phyloP scores from a whole-genome alignment of 2,329 filamentous ascomycete genomes.

The Penicillium freii region DNA sequence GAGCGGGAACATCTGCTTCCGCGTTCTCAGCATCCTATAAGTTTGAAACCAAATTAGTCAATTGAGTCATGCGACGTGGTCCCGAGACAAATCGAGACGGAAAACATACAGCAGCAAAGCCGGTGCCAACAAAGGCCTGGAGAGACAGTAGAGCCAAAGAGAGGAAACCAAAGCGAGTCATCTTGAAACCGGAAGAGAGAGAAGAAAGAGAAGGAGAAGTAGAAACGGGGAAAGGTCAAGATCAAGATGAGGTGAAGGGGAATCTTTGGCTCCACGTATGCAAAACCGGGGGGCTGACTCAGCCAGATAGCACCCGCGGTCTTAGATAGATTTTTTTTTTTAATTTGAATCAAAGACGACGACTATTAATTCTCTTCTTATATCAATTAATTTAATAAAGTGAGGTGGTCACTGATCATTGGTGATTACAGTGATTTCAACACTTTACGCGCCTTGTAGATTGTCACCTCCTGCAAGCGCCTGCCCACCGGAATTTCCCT shows the following conservation, averaged over 20 bases:
- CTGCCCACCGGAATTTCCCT: constrained; percentile 10
- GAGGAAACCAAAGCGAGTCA: constrained; percentile 73
- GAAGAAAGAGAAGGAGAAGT: constrained; percentile 7
- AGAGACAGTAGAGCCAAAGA: constrained; percentile 70
- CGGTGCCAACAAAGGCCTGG: constrained; percentile 63
- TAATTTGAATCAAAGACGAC: constrained; percentile 1
- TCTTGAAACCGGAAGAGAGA: constrained; percentile 43
- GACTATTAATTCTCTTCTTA: not conserved
- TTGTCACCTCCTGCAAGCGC: constrained; percentile 19
- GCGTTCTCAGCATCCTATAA: constrained; percentile 60
- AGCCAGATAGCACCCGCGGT: constrained; percentile 13
- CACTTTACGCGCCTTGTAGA: constrained; percentile 14
- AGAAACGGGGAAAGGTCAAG: not conserved
- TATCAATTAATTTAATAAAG: constrained; percentile 11
- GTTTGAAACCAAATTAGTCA: constrained; percentile 18
- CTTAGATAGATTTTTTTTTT: constrained; percentile 13
- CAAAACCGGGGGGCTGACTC: constrained; percentile 24
- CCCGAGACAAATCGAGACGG: constrained; percentile 1
- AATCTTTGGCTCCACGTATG: constrained; percentile 30
- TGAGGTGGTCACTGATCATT: not conserved
- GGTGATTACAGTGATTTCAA: not conserved
- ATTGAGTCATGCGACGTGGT: constrained; percentile 20
- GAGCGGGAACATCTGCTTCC: constrained; percentile 60
- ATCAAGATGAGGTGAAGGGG: constrained; percentile 18
- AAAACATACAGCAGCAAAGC: constrained; percentile 59